Percentiles rank a stretch among this genome's conserved stretches.
Conservation (phyloP, 768 basidiomycete genomes). For the Exidia glandulosa region DNA sequence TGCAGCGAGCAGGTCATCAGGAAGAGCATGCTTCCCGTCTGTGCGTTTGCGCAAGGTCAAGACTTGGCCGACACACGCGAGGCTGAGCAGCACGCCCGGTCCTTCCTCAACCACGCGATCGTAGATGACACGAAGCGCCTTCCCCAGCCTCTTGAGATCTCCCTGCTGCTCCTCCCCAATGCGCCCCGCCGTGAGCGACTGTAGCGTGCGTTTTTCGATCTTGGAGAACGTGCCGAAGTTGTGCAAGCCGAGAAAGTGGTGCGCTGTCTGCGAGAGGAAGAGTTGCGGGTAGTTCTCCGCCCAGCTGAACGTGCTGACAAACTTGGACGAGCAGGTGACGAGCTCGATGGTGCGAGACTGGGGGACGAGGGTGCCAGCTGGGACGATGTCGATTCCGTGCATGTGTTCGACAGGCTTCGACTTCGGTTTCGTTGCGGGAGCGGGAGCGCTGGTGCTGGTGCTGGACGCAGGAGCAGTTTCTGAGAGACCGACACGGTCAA, state of each 20-base stretch:
- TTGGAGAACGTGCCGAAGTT: constrained; percentile 28
- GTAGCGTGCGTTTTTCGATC: constrained; percentile 18
- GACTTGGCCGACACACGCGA: constrained; percentile 35
- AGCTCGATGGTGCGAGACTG: constrained; percentile 36
- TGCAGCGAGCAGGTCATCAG: not conserved
- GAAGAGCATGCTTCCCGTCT: not conserved
- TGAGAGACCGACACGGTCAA: constrained; percentile 15
- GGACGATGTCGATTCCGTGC: constrained; percentile 13
- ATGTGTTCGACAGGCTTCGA: not conserved
- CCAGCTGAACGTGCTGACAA: constrained; percentile 35
- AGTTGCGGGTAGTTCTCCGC: constrained; percentile 52
- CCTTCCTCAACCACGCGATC: constrained; percentile 41
- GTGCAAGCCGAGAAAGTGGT: constrained; percentile 10
- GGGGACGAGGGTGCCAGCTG: constrained; percentile 22
- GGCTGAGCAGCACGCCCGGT: constrained; percentile 37
- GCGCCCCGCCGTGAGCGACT: constrained; percentile 9
- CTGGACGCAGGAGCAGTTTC: not conserved
- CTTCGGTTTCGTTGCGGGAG: not conserved
- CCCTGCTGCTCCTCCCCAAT: constrained; percentile 17
- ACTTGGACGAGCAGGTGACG: constrained; percentile 30
- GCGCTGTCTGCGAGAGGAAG: constrained; percentile 54
- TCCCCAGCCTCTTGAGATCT: constrained; percentile 20
- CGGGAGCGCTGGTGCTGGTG: not conserved
- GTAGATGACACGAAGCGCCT: constrained; percentile 27
- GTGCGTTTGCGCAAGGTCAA: not conserved